These are phyloP conservation scores for Picea sitchensis DNA, from an alignment of 75 land plant genomes.

Conservation along the genomic window DNA sequence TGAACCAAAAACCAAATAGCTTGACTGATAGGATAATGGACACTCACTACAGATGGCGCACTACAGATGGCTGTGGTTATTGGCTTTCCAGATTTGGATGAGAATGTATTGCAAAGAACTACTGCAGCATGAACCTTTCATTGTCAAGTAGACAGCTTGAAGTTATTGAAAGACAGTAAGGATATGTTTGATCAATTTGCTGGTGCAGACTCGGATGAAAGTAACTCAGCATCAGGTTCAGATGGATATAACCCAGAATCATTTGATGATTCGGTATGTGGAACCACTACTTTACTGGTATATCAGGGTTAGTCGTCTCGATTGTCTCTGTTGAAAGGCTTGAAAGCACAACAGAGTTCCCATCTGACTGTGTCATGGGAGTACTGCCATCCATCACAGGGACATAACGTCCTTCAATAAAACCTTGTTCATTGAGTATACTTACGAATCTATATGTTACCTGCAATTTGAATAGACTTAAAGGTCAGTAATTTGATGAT, in stretches of 20 bases:
- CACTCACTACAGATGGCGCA: neutral
- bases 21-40: neutral
- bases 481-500: neutral
- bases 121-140: neutral
- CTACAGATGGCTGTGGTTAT: no score
- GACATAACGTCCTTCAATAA: slow-evolving; percentile 51
- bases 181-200: neutral
- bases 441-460: slow-evolving; percentile 47
- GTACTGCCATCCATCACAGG: slow-evolving; percentile 25
- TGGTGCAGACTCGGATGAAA: neutral
- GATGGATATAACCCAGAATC: neutral
- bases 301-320: neutral
- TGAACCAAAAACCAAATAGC: neutral
- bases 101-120: neutral
- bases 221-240: neutral
- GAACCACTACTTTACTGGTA: neutral
- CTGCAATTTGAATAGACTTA: slow-evolving; percentile 15
- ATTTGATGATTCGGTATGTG: neutral
- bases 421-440: slow-evolving; percentile 46
- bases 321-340: neutral
- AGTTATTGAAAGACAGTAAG: neutral
- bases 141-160: neutral
- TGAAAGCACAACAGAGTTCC: neutral
- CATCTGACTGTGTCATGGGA: neutral
- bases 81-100: neutral